These are phyloP conservation scores for Coemansia sp. DNA, from an alignment of 192 early-diverging fungal species.

Conservation along the genomic window DNA sequence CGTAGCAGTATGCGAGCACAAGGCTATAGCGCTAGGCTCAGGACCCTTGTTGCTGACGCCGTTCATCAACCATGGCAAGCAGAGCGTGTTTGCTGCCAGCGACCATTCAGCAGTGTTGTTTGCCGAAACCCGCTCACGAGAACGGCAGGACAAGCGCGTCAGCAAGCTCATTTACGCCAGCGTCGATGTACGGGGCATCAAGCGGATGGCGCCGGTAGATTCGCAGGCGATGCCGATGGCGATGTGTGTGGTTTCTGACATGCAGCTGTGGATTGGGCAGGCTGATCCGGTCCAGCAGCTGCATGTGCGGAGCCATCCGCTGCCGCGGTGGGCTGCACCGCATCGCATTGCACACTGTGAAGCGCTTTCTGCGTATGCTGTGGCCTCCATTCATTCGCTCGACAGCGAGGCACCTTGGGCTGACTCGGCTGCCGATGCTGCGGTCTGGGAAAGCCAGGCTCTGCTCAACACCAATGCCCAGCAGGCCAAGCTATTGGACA, in stretches of 20 bases:
- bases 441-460: conserved; percentile 11
- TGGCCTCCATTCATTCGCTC: conserved; percentile 56
- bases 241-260: conserved; percentile 62
- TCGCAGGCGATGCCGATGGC: conserved; percentile 53
- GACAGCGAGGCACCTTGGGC: conserved; percentile 13
- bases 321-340: conserved; percentile 62
- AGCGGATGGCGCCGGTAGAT: conserved; percentile 62
- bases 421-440: not conserved
- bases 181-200: conserved; percentile 71
- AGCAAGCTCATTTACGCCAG: conserved; percentile 77
- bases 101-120: conserved; percentile 76
- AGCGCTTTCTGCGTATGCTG: conserved; percentile 56
- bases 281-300: conserved; percentile 83
- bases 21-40: conserved; percentile 71
- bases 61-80: conserved; percentile 46
- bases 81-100: conserved; percentile 74
- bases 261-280: conserved; percentile 65
- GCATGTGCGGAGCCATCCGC: conserved; percentile 67
- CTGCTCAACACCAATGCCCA: conserved; percentile 12
- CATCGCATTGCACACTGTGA: conserved; percentile 68
- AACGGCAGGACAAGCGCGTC: conserved; percentile 12
- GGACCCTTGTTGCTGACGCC: conserved; percentile 65
- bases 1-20: conserved; percentile 46
- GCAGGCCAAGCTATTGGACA: conserved; percentile 7
- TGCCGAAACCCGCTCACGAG: conserved; percentile 36